Evolutionary conservation across 2,329 filamentous ascomycete species (phyloP), one percentile per base, ranked within the genome.

Genomic region (Fusarium veterinarium): DNA sequence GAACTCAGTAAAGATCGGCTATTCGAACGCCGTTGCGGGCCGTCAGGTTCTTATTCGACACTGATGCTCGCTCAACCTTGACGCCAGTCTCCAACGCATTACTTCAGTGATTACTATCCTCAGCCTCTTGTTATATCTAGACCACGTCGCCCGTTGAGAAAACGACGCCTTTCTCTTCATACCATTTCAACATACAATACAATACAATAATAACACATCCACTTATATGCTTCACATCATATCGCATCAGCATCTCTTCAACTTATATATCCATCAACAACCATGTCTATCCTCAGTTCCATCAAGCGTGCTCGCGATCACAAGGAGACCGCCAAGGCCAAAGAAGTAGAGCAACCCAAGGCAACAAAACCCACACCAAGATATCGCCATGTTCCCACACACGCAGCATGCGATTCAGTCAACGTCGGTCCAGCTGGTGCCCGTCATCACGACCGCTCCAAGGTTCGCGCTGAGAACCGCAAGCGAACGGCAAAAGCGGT

Each of bases 361-460:
- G 77, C 80, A 45, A 84, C 85, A 68, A 76, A 80, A 41, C 64
- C 65, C 19, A 60, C 71, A 59, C 69, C 81, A n/a, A 83, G 86
- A 17, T 91, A 91, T 79, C 86, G 82, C 58, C 90, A 91, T 76
- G 80, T 90, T 25, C 89, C 89, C n/a, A 90, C 84, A 19, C 90
- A 92, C 76, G 90, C 90, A 33, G 88, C 88, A 49, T 78, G 84
- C 17, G 89, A 91, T 79, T 88, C 89, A 46, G 80, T 91, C 46
- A 82, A 84, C 28, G 86, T 85, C 35, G 87, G 87, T 6, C 89
- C 88, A 14, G 82, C 85, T 3, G 85, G 83, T 71, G 89, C 85
- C 84, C 85, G 84, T 55, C 75, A 78, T 12, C 81, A 83, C 17
- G 87, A 89, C 72, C 81, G 84, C 46, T 76, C 80, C 30, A 84